Evolutionary conservation across 1,284 basidiomycete species (phyloP), one percentile per base, ranked within the genome.

Genomic region (Xerocomus alliaceus): DNA sequence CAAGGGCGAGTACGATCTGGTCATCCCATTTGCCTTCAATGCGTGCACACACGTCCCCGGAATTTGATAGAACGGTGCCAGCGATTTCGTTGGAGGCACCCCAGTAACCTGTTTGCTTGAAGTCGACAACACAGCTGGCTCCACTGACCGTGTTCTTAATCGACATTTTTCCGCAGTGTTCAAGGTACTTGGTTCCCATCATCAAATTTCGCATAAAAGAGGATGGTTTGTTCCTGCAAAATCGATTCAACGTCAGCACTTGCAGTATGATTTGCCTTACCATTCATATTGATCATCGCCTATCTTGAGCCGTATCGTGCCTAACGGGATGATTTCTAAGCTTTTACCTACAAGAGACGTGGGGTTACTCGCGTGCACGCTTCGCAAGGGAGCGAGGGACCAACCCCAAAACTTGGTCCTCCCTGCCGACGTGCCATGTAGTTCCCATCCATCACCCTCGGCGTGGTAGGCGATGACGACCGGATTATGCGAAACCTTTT

Each of bases 381-480:
- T 62, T 51, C 49, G 56, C 49, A 59, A 44, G 32, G 53, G 39
- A 56, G 62, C 42, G 70, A 73, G 54, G 31, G 26, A 78, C 81
- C 63, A 75, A 91, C 93, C 93, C 91, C 93, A 94, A 76, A 95
- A 94, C 76, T 94, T 95, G 60, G 92, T 94, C 75, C 87, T 92
- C 28, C 90, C 93, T 65, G 85, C 84, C 35, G 87, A 89, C 1
- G 88, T 92, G 42, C 84, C 90, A 67, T 81, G 83, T 32, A 92
- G 75, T 71, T 89, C 85, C 91, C 93, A 95, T 17, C 85, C 83
- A 44, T 84, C 76, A 17, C 93, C 92, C 71, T 93, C 86, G 6
- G 92, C 92, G 70, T 93, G 90, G 77, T 91, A 93, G 10, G 93
- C 93, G 71, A 95, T 86, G 68, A 94, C 81, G 48, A 92, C 81